Evolutionary conservation across 441 rosid genomes (phyloP).

Genomic region (Hypseocharis bilobata): DNA sequence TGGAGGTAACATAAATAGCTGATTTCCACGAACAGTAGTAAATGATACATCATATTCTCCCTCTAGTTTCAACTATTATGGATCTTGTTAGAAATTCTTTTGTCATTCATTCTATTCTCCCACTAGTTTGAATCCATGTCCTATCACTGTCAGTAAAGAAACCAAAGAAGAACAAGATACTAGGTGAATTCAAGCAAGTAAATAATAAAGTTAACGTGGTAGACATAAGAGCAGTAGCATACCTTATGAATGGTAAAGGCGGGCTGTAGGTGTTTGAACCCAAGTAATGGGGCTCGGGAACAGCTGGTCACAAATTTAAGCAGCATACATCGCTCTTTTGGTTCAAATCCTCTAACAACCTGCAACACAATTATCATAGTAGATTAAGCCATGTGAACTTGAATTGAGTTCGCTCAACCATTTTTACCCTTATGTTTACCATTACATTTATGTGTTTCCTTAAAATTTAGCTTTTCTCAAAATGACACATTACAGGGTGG

Average conservation of each 20-base stretch:
- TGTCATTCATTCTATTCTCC: not conserved
- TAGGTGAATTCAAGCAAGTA: not conserved
- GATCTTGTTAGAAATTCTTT: not conserved
- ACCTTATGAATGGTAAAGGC: conserved; percentile 93
- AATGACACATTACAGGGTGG: not conserved
- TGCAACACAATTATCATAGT: conserved; percentile 26
- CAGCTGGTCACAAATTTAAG: conserved; percentile 97
- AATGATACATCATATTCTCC: too few species aligned
- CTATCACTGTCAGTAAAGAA: conserved; percentile 5
- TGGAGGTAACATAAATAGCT: too few species aligned
- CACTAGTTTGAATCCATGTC: not conserved
- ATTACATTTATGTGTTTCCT: not conserved
- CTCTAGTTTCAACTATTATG: too few species aligned
- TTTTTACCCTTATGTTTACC: too few species aligned
- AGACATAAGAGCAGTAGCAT: conserved; percentile 14
- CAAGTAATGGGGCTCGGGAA: conserved; percentile 91
- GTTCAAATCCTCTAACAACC: conserved; percentile 86
- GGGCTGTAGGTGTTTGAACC: conserved; percentile 91
- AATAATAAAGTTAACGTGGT: not conserved
- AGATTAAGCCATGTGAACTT: too few species aligned
- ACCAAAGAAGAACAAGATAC: not conserved
- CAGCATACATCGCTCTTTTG: conserved; percentile 79
- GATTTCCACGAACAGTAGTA: too few species aligned
- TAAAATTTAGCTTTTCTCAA: not conserved
- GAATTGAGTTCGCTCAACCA: too few species aligned